Percentiles rank a stretch among this genome's conserved stretches.
Evolutionary conservation across 306 rosid genomes (phyloP).

Genomic region (Hippophae gyantsensis): DNA sequence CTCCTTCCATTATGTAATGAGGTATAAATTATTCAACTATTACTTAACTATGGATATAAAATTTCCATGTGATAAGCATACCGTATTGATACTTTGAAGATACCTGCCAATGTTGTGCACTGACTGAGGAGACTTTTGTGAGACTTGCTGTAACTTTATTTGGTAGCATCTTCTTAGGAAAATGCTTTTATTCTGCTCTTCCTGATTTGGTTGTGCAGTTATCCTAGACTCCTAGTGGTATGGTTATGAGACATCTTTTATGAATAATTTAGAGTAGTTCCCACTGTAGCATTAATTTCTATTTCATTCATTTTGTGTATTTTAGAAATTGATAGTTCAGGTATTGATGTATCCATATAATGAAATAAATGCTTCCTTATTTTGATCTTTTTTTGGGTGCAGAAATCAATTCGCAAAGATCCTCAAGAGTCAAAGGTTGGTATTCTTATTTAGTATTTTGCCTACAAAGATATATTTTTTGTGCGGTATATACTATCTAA

Average conservation of each 20-base stretch:
- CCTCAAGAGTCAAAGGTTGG: constrained; percentile 75
- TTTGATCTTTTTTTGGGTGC: constrained; percentile 20
- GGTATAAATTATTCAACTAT: background rate
- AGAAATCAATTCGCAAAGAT: constrained; percentile 79
- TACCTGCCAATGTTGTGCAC: background rate
- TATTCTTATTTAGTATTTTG: background rate
- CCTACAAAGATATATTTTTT: background rate
- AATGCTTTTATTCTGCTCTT: background rate
- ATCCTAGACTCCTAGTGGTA: background rate
- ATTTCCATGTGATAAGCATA: background rate
- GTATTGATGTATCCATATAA: background rate
- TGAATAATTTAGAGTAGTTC: background rate
- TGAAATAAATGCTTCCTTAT: constrained; percentile 8
- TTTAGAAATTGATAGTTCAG: background rate
- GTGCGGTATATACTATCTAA: background rate
- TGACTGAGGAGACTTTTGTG: background rate
- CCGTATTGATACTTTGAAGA: background rate
- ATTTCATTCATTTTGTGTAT: background rate
- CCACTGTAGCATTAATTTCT: background rate
- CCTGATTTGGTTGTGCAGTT: background rate
- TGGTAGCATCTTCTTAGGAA: background rate
- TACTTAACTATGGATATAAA: background rate
- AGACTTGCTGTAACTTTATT: background rate
- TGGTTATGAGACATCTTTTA: background rate
- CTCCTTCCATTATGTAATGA: background rate